A percentile compares a stretch with the other conserved stretches of the same genome.
Conservation (phyloP, 2,329 filamentous ascomycete genomes). For the Achaetomium macrosporum region DNA sequence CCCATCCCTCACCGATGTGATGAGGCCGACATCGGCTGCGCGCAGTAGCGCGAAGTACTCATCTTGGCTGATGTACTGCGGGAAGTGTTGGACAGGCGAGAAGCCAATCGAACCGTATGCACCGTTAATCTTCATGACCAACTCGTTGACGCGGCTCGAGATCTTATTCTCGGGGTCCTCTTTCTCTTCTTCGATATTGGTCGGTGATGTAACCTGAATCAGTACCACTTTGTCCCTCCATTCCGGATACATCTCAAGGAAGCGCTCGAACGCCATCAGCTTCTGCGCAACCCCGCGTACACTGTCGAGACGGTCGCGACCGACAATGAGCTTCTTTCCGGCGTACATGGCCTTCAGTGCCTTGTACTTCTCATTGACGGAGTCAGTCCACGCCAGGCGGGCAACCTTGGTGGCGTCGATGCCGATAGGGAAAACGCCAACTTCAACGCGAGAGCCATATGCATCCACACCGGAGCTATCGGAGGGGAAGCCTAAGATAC, state of each 20-base stretch:
- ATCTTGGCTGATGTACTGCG: conserved; percentile 81
- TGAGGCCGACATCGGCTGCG: conserved; percentile 83
- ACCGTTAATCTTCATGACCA: conserved; percentile 89
- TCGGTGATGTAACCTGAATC: conserved; percentile 91
- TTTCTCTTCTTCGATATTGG: conserved; percentile 69
- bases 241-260: conserved; percentile 83
- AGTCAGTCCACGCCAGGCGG: conserved; percentile 63
- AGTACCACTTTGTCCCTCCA: conserved; percentile 90
- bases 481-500: conserved; percentile 84
- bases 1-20: conserved; percentile 91
- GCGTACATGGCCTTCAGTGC: conserved; percentile 70
- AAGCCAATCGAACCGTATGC: conserved; percentile 82
- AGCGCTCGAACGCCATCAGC: conserved; percentile 86
- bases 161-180: conserved; percentile 75
- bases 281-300: conserved; percentile 94
- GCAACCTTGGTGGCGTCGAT: conserved; percentile 83
- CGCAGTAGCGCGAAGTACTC: conserved; percentile 95
- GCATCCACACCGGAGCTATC: conserved; percentile 80
- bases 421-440: conserved; percentile 91
- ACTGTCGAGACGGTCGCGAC: conserved; percentile 87
- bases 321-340: conserved; percentile 94
- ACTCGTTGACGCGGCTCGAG: conserved; percentile 80
- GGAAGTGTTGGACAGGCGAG: conserved; percentile 88
- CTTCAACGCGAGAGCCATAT: conserved; percentile 80
- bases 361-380: conserved; percentile 64